Conservation (phyloP, 257 asterid species). For the Leptodermis oblonga region DNA sequence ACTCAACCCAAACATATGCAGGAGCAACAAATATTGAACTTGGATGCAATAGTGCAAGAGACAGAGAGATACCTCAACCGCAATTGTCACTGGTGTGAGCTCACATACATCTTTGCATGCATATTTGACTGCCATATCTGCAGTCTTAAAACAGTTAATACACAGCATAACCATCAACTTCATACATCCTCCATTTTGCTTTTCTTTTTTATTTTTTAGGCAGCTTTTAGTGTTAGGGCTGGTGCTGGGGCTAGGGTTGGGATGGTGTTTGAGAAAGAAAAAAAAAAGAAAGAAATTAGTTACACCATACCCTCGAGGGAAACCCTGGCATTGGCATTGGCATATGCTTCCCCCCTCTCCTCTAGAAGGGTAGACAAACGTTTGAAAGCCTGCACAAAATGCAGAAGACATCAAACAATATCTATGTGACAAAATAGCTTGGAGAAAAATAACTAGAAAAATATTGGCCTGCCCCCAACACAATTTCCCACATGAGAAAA, state of each 20-base stretch:
- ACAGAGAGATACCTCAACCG: slow-evolving; percentile 57
- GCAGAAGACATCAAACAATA: neutral
- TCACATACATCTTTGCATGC: slow-evolving; percentile 52
- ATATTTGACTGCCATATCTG: slow-evolving; percentile 61
- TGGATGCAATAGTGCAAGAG: neutral
- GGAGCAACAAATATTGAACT: neutral
- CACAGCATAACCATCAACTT: neutral
- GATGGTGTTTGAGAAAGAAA: neutral
- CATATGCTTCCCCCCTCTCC: slow-evolving; percentile 80
- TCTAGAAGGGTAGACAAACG: slow-evolving; percentile 56
- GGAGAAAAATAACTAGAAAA: neutral
- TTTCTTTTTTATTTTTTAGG: neutral
- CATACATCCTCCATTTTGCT: neutral
- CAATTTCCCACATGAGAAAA: neutral
- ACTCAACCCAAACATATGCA: neutral
- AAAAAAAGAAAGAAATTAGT: neutral
- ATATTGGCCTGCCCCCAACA: neutral
- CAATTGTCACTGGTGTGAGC: slow-evolving; percentile 60
- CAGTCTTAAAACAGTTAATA: neutral
- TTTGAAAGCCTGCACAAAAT: slow-evolving; percentile 55
- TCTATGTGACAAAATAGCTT: neutral
- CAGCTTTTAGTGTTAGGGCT: neutral
- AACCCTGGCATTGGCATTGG: slow-evolving; percentile 65
- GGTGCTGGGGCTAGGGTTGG: neutral
- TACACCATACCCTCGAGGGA: slow-evolving; percentile 60